Percentiles rank a stretch among this genome's conserved stretches.
These are phyloP conservation scores for Papiliotrema nemorosa DNA, from an alignment of 1,284 basidiomycete genomes.

Conservation along the genomic window DNA sequence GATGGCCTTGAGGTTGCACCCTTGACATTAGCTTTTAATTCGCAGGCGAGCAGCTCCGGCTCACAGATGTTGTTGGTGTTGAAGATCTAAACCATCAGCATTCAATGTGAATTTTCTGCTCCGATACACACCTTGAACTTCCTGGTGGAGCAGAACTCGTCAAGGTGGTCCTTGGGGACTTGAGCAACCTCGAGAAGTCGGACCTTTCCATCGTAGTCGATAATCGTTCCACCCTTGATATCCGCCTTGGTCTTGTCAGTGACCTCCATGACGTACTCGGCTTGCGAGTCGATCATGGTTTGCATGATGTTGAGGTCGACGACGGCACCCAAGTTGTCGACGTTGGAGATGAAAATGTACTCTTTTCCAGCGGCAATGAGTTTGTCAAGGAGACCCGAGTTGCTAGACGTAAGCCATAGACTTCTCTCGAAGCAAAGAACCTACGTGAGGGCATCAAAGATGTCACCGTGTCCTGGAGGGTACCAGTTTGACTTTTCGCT, in stretches of 20 bases:
- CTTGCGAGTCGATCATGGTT: slow-evolving; percentile 82
- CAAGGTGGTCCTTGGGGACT: slow-evolving; percentile 94
- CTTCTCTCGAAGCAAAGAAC: slow-evolving; percentile 8
- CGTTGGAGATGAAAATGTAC: slow-evolving; percentile 99
- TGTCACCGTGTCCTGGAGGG: slow-evolving; percentile 97
- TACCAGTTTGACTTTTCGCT: slow-evolving; percentile 98
- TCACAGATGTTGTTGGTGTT: slow-evolving; percentile 73
- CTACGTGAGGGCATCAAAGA: slow-evolving; percentile 48
- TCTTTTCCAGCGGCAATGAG: slow-evolving; percentile 94
- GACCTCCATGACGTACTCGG: slow-evolving; percentile 97
- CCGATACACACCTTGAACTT: slow-evolving; percentile 67
- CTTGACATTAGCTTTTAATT: slow-evolving; percentile 51
- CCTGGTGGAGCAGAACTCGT: slow-evolving; percentile 85
- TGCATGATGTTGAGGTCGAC: slow-evolving; percentile 62
- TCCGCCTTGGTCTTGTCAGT: slow-evolving; percentile 99
- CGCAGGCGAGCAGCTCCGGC: neutral
- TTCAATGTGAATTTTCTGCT: neutral
- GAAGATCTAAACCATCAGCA: slow-evolving; percentile 18
- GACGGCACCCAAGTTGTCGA: slow-evolving; percentile 97
- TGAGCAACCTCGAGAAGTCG: slow-evolving; percentile 97
- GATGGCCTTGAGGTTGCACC: slow-evolving; percentile 89
- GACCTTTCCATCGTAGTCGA: slow-evolving; percentile 92
- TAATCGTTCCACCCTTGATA: slow-evolving; percentile 98
- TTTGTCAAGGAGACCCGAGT: slow-evolving; percentile 95
- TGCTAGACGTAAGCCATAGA: slow-evolving; percentile 55